Percentiles rank a stretch among this genome's conserved stretches.
Conservation (phyloP, 768 basidiomycete genomes). For the Coprinopsis marcescibilis region DNA sequence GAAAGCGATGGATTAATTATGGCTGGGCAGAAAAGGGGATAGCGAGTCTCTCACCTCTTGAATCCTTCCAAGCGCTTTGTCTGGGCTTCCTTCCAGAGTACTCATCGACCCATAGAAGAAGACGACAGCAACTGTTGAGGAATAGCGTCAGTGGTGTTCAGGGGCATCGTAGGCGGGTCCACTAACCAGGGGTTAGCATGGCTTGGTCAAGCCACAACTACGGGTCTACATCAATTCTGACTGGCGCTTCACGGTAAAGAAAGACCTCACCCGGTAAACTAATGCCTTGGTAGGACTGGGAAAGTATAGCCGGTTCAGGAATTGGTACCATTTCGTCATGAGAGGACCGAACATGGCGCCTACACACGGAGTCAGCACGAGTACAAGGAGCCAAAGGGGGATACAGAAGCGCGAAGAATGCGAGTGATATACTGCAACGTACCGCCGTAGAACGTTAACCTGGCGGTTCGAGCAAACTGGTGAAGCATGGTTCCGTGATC, state of each 20-base stretch:
- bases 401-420: neutral
- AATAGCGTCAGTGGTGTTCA: neutral
- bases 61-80: conserved; percentile 42
- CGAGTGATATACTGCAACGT: conserved; percentile 8
- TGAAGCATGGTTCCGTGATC: neutral
- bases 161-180: neutral
- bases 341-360: conserved; percentile 76
- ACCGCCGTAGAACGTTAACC: conserved; percentile 74
- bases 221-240: too few species aligned
- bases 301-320: conserved; percentile 69
- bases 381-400: neutral
- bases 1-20: neutral
- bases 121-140: conserved; percentile 33
- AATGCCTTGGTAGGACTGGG: conserved; percentile 51
- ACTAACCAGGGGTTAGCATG: conserved; percentile 62
- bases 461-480: conserved; percentile 55
- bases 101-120: conserved; percentile 72
- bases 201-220: conserved; percentile 83
- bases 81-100: conserved; percentile 66
- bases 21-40: neutral
- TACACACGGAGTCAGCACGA: conserved; percentile 12
- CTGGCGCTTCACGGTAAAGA: too few species aligned
- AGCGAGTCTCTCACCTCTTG: conserved; percentile 31
- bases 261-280: conserved; percentile 50
- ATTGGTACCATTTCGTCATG: conserved; percentile 76